Conservation (phyloP, 148 eudicot genomes). For the Nepenthes mirabilis region DNA sequence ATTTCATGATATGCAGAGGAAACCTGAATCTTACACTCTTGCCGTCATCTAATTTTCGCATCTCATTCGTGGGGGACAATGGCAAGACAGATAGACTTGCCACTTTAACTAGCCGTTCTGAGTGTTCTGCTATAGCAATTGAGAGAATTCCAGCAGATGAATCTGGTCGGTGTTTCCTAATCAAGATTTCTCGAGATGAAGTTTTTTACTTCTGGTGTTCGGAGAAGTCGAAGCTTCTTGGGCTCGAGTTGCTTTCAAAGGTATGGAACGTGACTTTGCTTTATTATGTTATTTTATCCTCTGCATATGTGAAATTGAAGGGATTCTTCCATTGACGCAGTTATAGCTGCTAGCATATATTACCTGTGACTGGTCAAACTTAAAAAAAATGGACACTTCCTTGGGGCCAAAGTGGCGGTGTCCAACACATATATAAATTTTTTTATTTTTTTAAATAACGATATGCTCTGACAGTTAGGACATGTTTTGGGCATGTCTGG, state of each 20-base stretch:
- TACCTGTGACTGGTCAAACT: too few species aligned
- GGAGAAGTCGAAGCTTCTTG: slow-evolving; percentile 68
- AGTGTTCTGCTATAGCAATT: slow-evolving; percentile 32
- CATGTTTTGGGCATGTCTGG: too few species aligned
- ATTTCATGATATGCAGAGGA: slow-evolving; percentile 46
- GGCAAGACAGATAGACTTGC: slow-evolving; percentile 57
- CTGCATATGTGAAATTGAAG: neutral
- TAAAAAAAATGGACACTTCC: too few species aligned
- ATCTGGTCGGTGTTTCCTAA: slow-evolving; percentile 69
- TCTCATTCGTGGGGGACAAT: slow-evolving; percentile 71
- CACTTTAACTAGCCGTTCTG: slow-evolving; percentile 34
- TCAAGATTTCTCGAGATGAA: slow-evolving; percentile 31
- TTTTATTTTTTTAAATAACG: too few species aligned
- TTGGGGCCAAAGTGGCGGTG: too few species aligned
- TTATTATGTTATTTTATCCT: neutral
- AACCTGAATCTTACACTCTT: slow-evolving; percentile 59
- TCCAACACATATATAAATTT: too few species aligned
- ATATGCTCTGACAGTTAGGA: too few species aligned
- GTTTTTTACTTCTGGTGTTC: slow-evolving; percentile 78
- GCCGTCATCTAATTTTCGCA: slow-evolving; percentile 74
- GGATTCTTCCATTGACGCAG: too few species aligned
- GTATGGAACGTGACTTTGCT: slow-evolving; percentile 13
- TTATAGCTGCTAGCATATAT: too few species aligned
- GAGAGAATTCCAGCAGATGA: slow-evolving; percentile 60
- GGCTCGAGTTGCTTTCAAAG: slow-evolving; percentile 72